Evolutionary conservation across 805 yeast species (phyloP).

Genomic region (Kurtzmaniella cleridarum): DNA sequence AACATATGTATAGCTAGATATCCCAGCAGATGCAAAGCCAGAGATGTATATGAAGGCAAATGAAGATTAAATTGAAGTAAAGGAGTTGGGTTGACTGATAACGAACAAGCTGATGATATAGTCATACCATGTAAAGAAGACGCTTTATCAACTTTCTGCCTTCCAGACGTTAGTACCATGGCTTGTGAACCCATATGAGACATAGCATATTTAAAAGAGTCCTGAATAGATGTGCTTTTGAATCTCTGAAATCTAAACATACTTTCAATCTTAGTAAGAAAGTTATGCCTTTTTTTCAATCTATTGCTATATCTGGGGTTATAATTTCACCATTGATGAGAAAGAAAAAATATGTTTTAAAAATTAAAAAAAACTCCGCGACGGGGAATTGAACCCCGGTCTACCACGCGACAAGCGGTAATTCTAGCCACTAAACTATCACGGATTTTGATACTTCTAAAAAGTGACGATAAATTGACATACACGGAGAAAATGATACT

Average conservation of each 20-base stretch:
- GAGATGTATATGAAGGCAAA: conserved; percentile 78
- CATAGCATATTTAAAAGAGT: conserved; percentile 28
- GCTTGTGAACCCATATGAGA: conserved; percentile 36
- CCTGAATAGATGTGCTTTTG: conserved; percentile 3
- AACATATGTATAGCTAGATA: conserved; percentile 72
- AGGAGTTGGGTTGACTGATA: conserved; percentile 74
- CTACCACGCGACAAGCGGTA: too few relatives aligned
- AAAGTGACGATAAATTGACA: too few relatives aligned
- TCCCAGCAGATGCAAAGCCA: conserved; percentile 50
- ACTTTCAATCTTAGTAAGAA: too few relatives aligned
- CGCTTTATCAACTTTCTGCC: not conserved
- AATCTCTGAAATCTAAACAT: not conserved
- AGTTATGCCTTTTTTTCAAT: too few relatives aligned
- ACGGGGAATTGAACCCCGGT: too few relatives aligned
- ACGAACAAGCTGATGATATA: conserved; percentile 77
- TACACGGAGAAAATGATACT: too few relatives aligned
- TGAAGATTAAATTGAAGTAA: conserved; percentile 82
- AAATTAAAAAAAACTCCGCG: too few relatives aligned
- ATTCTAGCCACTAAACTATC: too few relatives aligned
- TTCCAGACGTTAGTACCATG: conserved; percentile 37
- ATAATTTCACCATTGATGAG: too few relatives aligned
- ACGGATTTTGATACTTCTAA: too few relatives aligned
- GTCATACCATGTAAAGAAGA: conserved; percentile 64
- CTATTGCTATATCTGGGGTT: too few relatives aligned
- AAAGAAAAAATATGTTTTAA: too few relatives aligned